Evolutionary conservation across 192 early-diverging fungal species (phyloP).

Genomic region (Thoreauomyces humboldtii): DNA sequence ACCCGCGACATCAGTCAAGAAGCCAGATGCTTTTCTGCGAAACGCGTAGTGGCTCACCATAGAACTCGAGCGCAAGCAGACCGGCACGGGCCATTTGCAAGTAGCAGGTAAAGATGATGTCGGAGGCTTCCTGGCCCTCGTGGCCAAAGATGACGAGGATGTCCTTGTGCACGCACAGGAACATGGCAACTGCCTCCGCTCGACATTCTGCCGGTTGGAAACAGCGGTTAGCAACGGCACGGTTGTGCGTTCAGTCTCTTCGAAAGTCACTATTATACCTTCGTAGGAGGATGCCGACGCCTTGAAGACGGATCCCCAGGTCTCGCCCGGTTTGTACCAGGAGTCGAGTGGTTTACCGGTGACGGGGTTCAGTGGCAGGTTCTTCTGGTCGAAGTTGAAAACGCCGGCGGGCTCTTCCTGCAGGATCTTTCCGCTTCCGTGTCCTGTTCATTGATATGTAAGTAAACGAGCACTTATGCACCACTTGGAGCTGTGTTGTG

Average conservation of each 20-base stretch:
- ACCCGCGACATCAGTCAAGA: too few species aligned
- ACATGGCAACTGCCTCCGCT: slow-evolving; percentile 58
- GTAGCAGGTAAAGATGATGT: slow-evolving; percentile 50
- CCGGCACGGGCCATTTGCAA: slow-evolving; percentile 62
- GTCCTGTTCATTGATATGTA: too few species aligned
- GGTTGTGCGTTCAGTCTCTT: not conserved
- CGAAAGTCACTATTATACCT: too few species aligned
- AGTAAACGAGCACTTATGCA: too few species aligned
- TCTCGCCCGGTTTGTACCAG: slow-evolving; percentile 60
- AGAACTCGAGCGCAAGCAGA: slow-evolving; percentile 50
- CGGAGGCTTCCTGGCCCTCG: slow-evolving; percentile 40
- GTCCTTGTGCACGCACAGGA: slow-evolving; percentile 36
- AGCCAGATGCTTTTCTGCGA: too few species aligned
- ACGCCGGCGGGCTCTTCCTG: slow-evolving; percentile 48
- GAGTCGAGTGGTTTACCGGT: slow-evolving; percentile 43
- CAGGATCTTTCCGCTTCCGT: slow-evolving; percentile 61
- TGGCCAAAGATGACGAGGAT: slow-evolving; percentile 55
- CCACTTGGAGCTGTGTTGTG: too few species aligned
- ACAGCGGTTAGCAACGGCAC: not conserved
- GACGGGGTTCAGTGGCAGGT: slow-evolving; percentile 42
- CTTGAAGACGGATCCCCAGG: slow-evolving; percentile 56
- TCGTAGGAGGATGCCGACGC: slow-evolving; percentile 41
- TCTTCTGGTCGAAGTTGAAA: slow-evolving; percentile 52
- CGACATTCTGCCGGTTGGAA: slow-evolving; percentile 60
- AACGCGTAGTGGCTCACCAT: slow-evolving; percentile 19